Conservation (phyloP, 192 early-diverging fungal species). For the Coemansia sp. region DNA sequence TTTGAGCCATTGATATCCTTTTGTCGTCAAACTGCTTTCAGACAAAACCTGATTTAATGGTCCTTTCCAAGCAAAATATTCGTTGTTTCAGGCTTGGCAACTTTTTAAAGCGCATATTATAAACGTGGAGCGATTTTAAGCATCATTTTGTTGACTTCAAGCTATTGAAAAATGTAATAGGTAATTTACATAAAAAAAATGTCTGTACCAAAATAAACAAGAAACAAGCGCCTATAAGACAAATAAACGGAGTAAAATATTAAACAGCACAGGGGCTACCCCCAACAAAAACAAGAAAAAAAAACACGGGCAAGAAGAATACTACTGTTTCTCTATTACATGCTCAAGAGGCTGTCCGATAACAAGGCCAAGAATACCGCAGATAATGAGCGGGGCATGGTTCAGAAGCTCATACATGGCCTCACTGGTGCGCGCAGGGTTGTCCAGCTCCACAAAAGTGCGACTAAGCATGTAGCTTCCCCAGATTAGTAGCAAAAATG, state of each 20-base stretch:
- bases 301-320: no score
- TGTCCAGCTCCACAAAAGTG: conserved; percentile 18
- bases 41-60: not conserved
- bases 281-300: not conserved
- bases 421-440: conserved; percentile 16
- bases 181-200: not conserved
- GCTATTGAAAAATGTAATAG: no score
- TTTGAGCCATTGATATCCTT: not conserved
- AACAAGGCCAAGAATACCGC: conserved; percentile 1
- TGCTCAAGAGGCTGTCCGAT: conserved; percentile 16
- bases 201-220: not conserved
- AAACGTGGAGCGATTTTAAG: not conserved
- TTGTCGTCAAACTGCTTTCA: not conserved
- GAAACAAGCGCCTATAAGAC: no score
- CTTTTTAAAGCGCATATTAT: not conserved
- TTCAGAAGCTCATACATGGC: conserved; percentile 16
- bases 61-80: not conserved
- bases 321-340: no score
- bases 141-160: not conserved
- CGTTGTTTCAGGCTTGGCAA: not conserved
- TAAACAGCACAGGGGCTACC: no score
- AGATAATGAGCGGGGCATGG: conserved; percentile 10
- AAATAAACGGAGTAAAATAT: not conserved
- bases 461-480: conserved; percentile 33
- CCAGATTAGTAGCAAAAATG: conserved; percentile 21